These are phyloP conservation scores for Teratosphaeria pseudoeucalypti DNA, from an alignment of 2,329 filamentous ascomycete genomes.

Conservation along the genomic window DNA sequence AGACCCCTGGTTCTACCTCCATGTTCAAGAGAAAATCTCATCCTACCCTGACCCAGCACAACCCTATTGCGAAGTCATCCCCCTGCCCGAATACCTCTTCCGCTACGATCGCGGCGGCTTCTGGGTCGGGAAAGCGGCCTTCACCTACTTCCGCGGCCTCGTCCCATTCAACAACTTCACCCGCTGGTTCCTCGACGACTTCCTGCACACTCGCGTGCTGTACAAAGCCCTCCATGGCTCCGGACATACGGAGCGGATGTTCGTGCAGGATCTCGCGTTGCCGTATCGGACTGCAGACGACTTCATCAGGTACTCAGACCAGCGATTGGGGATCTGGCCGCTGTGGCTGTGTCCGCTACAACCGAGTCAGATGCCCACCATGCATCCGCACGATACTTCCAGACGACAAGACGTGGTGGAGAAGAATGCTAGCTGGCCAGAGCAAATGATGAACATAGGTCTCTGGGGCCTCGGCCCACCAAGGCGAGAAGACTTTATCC, in stretches of 20 bases:
- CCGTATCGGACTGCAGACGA: constrained; percentile 33
- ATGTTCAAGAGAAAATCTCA: constrained; percentile 30
- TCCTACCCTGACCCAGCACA: constrained; percentile 31
- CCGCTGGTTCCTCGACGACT: constrained; percentile 49
- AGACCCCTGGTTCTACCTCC: constrained; percentile 44
- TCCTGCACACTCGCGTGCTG: constrained; percentile 54
- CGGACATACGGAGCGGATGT: constrained; percentile 48
- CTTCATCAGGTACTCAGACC: constrained; percentile 35
- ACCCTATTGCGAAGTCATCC: constrained; percentile 44
- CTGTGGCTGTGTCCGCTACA: constrained; percentile 40
- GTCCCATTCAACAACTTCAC: constrained; percentile 55
- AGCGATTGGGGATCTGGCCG: constrained; percentile 34
- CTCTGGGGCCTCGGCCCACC: constrained; percentile 47
- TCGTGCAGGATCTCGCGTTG: constrained; percentile 53
- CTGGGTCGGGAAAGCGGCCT: constrained; percentile 55
- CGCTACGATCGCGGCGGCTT: constrained; percentile 61
- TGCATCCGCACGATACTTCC: constrained; percentile 22
- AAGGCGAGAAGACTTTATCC: constrained; percentile 38
- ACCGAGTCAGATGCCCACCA: constrained; percentile 17
- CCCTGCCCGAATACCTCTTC: constrained; percentile 57
- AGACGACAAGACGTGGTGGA: constrained; percentile 3
- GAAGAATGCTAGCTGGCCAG: constrained; percentile 12
- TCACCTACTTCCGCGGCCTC: constrained; percentile 46
- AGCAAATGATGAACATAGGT: constrained; percentile 48
- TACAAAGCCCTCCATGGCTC: constrained; percentile 56